Percentiles rank a stretch among this genome's conserved stretches.
phyloP scores from a whole-genome alignment of 2,329 filamentous ascomycete genomes.

The Sphaerulina populicola region DNA sequence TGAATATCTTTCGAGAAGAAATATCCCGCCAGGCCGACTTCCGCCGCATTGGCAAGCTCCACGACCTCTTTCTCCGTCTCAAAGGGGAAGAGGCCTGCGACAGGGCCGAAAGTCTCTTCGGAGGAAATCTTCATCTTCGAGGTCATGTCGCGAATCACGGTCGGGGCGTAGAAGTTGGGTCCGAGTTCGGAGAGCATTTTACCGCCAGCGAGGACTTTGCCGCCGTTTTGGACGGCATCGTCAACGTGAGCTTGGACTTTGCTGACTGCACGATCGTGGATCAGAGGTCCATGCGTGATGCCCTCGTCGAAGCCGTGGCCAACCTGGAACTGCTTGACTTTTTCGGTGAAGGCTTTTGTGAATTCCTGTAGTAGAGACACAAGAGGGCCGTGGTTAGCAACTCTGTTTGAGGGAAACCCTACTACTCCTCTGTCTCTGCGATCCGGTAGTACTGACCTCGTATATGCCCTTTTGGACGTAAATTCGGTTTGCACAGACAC shows the following conservation, averaged over 20 bases:
- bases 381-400: too few relatives aligned
- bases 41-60: conserved; percentile 11
- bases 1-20: conserved; percentile 34
- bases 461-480: conserved; percentile 65
- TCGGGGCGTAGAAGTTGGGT: conserved; percentile 22
- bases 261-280: conserved; percentile 68
- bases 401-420: too few relatives aligned
- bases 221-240: conserved; percentile 59
- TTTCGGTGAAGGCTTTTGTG: conserved; percentile 29
- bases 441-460: conserved; percentile 22
- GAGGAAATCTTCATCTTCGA: conserved; percentile 20
- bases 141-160: conserved; percentile 21
- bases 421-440: too few relatives aligned
- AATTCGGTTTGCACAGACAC: conserved; percentile 54
- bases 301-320: conserved; percentile 61
- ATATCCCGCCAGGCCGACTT: conserved; percentile 27
- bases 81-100: conserved; percentile 22
- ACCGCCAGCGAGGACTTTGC: conserved; percentile 13
- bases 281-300: conserved; percentile 70
- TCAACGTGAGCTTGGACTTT: conserved; percentile 72
- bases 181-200: conserved; percentile 34
- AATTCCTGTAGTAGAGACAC: not conserved
- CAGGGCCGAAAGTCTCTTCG: conserved; percentile 26
- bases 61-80: conserved; percentile 24
- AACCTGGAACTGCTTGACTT: conserved; percentile 60